Conservation (phyloP, 1,284 basidiomycete species). For the Porodaedalea pini region DNA sequence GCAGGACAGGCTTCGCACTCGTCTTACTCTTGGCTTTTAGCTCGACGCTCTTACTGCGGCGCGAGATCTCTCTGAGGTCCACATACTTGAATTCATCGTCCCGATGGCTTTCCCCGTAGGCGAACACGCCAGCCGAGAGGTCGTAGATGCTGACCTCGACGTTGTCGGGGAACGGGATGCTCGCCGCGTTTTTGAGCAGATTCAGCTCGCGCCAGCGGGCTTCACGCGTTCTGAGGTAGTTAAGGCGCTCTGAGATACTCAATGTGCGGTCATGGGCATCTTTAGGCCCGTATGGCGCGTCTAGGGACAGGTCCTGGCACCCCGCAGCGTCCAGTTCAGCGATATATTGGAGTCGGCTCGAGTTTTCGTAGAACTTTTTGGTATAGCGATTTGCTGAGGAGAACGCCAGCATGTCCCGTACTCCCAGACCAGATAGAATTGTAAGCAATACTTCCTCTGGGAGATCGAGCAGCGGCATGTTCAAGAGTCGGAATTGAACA, state of each 20-base stretch:
- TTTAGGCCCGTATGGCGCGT: background rate
- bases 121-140: constrained; percentile 5
- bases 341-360: constrained; percentile 11
- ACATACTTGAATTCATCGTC: background rate
- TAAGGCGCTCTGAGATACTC: background rate
- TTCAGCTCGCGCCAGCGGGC: constrained; percentile 8
- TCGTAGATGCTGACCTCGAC: background rate
- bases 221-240: constrained; percentile 7
- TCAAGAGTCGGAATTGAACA: background rate
- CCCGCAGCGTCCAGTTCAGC: constrained; percentile 11
- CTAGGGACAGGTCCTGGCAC: background rate
- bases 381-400: background rate
- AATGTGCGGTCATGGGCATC: background rate
- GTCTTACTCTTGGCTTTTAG: background rate
- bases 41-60: background rate
- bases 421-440: background rate
- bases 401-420: background rate
- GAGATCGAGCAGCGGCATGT: background rate
- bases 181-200: constrained; percentile 1
- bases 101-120: background rate
- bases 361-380: background rate
- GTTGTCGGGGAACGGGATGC: background rate
- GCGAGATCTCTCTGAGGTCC: constrained; percentile 8
- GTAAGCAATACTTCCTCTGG: constrained; percentile 1
- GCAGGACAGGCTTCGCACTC: background rate